Percentiles rank a stretch among this genome's conserved stretches.
Conservation (phyloP, 305 asterid species). For the Rubia balearica region DNA sequence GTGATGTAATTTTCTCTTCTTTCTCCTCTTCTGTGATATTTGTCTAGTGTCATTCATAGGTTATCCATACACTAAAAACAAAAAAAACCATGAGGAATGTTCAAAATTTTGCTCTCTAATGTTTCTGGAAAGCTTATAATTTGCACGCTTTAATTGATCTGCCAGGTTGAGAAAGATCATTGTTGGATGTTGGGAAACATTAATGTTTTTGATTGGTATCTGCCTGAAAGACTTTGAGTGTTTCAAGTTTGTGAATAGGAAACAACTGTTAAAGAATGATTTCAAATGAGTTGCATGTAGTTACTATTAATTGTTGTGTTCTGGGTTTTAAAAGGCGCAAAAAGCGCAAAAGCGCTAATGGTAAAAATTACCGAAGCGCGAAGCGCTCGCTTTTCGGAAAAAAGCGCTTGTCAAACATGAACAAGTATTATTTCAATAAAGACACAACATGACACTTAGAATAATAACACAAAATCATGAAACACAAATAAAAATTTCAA, state of each 20-base stretch:
- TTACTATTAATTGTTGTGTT: background rate
- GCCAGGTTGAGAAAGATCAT: background rate
- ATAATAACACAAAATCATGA: too few relatives aligned
- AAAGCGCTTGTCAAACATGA: too few relatives aligned
- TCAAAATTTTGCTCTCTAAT: background rate
- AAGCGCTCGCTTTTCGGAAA: too few relatives aligned
- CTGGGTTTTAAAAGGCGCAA: too few relatives aligned
- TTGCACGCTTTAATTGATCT: background rate
- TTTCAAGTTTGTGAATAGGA: background rate
- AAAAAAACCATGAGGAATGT: background rate
- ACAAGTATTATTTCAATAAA: too few relatives aligned
- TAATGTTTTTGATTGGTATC: background rate
- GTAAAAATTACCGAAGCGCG: too few relatives aligned
- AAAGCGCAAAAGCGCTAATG: too few relatives aligned
- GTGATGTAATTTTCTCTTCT: constrained; percentile 67
- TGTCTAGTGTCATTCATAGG: background rate
- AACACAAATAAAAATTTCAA: too few relatives aligned
- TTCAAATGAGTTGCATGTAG: background rate
- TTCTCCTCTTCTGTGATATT: background rate
- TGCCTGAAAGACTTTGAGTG: background rate
- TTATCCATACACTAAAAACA: background rate
- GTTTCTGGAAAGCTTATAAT: background rate
- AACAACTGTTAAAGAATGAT: background rate
- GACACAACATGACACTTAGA: too few relatives aligned
- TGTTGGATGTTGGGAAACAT: background rate